Evolutionary conservation across 805 yeast genomes (phyloP).

Genomic region (Hemisphaericaspora nanyangensis): DNA sequence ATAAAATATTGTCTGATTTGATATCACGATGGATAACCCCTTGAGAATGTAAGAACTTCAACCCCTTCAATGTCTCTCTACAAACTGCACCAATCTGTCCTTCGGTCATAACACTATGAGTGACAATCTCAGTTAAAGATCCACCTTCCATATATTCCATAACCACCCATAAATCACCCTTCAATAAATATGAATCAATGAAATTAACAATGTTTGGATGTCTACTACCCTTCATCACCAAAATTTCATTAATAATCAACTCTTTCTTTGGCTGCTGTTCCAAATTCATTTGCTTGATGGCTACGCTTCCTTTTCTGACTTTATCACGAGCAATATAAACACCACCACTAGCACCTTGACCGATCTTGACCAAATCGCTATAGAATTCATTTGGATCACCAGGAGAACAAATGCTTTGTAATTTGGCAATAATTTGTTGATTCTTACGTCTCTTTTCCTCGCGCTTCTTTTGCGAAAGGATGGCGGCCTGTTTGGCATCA

Average conservation of each 20-base stretch:
- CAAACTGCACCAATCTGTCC: constrained; percentile 95
- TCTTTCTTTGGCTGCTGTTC: constrained; percentile 96
- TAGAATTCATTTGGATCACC: constrained; percentile 80
- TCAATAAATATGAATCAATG: constrained; percentile 75
- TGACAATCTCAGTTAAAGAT: constrained; percentile 89
- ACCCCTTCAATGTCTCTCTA: constrained; percentile 82
- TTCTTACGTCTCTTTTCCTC: constrained; percentile 75
- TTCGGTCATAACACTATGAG: constrained; percentile 85
- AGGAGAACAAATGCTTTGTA: constrained; percentile 72
- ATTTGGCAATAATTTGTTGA: constrained; percentile 64
- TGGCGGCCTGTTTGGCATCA: constrained; percentile 52
- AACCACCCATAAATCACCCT: constrained; percentile 88
- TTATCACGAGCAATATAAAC: constrained; percentile 82
- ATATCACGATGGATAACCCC: constrained; percentile 96
- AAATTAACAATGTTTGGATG: constrained; percentile 94
- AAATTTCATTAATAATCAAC: constrained; percentile 86
- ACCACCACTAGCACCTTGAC: constrained; percentile 98
- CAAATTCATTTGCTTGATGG: constrained; percentile 94
- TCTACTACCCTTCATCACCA: constrained; percentile 89
- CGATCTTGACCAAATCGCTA: constrained; percentile 72
- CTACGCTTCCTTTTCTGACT: constrained; percentile 58
- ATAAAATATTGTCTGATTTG: constrained; percentile 86
- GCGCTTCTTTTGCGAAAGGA: constrained; percentile 60
- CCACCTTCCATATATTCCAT: constrained; percentile 99
- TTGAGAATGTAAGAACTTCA: constrained; percentile 81